phyloP scores from a whole-genome alignment of 495 filamentous ascomycete genomes.

The Friedmanniomyces endolithicus region DNA sequence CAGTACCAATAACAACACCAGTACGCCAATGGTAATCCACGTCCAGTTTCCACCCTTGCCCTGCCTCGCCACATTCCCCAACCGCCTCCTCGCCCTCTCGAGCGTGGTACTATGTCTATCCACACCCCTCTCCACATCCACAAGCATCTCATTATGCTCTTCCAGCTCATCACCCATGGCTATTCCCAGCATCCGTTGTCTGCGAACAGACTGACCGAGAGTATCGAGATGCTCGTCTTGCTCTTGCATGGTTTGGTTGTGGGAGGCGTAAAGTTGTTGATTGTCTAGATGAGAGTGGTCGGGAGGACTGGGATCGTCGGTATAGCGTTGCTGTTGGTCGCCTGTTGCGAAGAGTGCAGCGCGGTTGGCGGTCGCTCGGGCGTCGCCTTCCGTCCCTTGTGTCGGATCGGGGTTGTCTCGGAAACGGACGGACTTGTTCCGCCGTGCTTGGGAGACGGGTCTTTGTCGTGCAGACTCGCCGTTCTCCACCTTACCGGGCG shows the following conservation, averaged over 20 bases:
- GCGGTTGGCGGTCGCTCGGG: slow-evolving; percentile 29
- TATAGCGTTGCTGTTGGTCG: slow-evolving; percentile 35
- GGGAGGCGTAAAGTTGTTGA: slow-evolving; percentile 76
- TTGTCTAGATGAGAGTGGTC: slow-evolving; percentile 62
- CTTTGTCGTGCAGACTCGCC: slow-evolving; percentile 49
- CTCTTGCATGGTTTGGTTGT: slow-evolving; percentile 61
- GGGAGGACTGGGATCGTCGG: slow-evolving; percentile 37
- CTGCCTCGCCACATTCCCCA: slow-evolving; percentile 27
- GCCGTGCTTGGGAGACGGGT: slow-evolving; percentile 25
- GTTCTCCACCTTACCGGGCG: slow-evolving; percentile 42
- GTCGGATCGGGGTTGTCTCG: slow-evolving; percentile 46
- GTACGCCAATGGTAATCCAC: slow-evolving; percentile 30
- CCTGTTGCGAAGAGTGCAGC: slow-evolving; percentile 54
- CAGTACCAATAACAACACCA: slow-evolving; percentile 32
- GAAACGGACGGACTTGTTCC: slow-evolving; percentile 81
- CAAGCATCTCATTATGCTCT: slow-evolving; percentile 72
- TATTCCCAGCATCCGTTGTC: slow-evolving; percentile 85
- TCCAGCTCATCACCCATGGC: slow-evolving; percentile 96
- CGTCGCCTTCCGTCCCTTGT: slow-evolving; percentile 37
- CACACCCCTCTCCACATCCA: slow-evolving; percentile 71
- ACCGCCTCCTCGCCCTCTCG: slow-evolving; percentile 55
- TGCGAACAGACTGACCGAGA: slow-evolving; percentile 72
- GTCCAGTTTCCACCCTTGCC: slow-evolving; percentile 33
- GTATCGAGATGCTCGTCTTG: slow-evolving; percentile 90
- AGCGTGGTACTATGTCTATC: slow-evolving; percentile 69